Evolutionary conservation across 768 basidiomycete species (phyloP), one percentile per base, ranked within the genome.

Genomic region (Psilocybe cubensis): DNA sequence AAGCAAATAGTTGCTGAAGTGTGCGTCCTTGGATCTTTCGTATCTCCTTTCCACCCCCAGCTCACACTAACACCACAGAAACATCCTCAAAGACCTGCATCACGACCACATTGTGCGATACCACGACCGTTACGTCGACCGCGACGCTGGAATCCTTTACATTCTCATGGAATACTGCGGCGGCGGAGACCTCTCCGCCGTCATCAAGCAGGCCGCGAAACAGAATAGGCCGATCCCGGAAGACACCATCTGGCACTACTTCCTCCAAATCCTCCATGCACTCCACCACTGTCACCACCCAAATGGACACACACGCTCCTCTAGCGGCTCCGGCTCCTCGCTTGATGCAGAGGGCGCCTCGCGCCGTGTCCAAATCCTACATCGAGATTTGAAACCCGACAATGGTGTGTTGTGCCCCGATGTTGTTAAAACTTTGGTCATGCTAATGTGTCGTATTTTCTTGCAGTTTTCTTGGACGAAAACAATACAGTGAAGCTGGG

Each of bases 161-260:
- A 98, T 99, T 60, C 81, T 98, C 63, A 99, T 98, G 97, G 97
- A 99, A 76, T 98, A 94, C 71, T 99, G 97, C 68, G 95, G 94
- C 4, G 96, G 95, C 20, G 97, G 97, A 11, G 97, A 99, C 76
- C 83, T 99, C 52, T 92, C 92, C 1, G 77, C 83, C 31, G 74
- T 97, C 66, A 97, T 98, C 72, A 92, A 93, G 67, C 87, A 86
- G 60, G 84, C 91, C 1, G 72, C 78, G 58, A 87, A 86, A 68
- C 78, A 84, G 54, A 84, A 82, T 57, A 82, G 89, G 51, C 83
- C 86, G 2, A 85, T 98, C 52, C 83, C 93, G 1, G 97, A 99
- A 75, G 95, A 97, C 60, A 90, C 89, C 6, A 85, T 99, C 40
- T 98, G 97, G 97, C 85, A 85, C 66, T 98, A 96, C 69, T 95